A percentile compares a stretch with the other conserved stretches of the same genome.
phyloP scores from a whole-genome alignment of 495 filamentous ascomycete genomes.

The Talaromyces nanjingensis region DNA sequence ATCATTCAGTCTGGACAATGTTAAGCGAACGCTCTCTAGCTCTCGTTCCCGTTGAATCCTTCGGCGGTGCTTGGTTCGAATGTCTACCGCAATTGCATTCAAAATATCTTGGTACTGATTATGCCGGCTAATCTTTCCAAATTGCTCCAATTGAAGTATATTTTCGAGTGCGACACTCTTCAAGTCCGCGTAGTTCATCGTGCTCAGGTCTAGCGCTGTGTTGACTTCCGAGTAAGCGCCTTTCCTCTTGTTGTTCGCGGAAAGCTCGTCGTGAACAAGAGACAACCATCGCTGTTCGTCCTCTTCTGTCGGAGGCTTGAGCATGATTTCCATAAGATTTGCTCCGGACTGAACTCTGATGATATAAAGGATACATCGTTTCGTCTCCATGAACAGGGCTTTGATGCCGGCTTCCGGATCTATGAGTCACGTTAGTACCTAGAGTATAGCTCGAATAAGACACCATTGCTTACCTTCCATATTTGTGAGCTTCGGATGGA shows the following conservation, averaged over 20 bases:
- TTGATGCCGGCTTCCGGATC: constrained; percentile 91
- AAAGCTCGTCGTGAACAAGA: constrained; percentile 77
- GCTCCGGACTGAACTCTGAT: constrained; percentile 91
- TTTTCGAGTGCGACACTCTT: constrained; percentile 93
- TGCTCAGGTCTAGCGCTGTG: constrained; percentile 75
- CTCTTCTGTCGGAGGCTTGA: constrained; percentile 77
- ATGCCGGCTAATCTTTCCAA: constrained; percentile 78
- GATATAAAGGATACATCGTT: constrained; percentile 94
- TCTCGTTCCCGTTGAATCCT: constrained; percentile 86
- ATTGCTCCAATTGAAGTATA: constrained; percentile 77
- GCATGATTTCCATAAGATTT: constrained; percentile 90
- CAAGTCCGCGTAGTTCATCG: constrained; percentile 85
- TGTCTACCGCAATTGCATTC: constrained; percentile 94
- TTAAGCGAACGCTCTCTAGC: constrained; percentile 79
- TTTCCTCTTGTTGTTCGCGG: constrained; percentile 57
- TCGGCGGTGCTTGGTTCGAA: constrained; percentile 90
- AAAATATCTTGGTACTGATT: constrained; percentile 96
- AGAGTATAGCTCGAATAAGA: background rate
- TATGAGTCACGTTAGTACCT: constrained; percentile 14
- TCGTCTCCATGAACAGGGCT: constrained; percentile 94
- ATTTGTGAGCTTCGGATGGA: constrained; percentile 87
- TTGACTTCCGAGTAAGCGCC: constrained; percentile 90
- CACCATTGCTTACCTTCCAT: constrained; percentile 54
- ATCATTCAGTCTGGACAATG: constrained; percentile 75
- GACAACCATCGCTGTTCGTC: constrained; percentile 84